phyloP scores from a whole-genome alignment of 2,329 filamentous ascomycete species.

The Fusarium annulatum region DNA sequence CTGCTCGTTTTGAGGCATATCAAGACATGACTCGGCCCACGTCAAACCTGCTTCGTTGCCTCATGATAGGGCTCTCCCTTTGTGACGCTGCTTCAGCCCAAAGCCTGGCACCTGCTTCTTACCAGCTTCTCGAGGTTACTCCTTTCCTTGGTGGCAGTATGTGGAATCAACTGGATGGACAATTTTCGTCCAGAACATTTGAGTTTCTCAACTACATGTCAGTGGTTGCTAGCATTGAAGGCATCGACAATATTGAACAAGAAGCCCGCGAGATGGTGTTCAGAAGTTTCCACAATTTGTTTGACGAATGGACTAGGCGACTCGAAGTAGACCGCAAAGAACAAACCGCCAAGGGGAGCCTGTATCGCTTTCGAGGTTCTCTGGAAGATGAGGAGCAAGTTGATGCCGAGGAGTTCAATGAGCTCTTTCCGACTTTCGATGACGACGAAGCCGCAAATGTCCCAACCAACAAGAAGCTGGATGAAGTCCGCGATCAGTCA shows the following conservation, averaged over 20 bases:
- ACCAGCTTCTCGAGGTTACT: slow-evolving; percentile 57
- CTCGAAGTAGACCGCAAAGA: slow-evolving; percentile 81
- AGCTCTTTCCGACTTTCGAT: slow-evolving; percentile 84
- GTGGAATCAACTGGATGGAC: slow-evolving; percentile 41
- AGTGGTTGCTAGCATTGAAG: slow-evolving; percentile 59
- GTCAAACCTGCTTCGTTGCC: slow-evolving; percentile 80
- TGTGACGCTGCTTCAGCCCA: slow-evolving; percentile 58
- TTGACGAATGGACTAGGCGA: slow-evolving; percentile 81
- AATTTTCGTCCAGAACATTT: slow-evolving; percentile 50
- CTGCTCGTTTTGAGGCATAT: slow-evolving; percentile 78
- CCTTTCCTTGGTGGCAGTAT: slow-evolving; percentile 67
- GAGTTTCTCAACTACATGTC: slow-evolving; percentile 55
- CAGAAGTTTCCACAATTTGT: slow-evolving; percentile 77
- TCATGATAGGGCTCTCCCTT: slow-evolving; percentile 80
- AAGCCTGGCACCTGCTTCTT: slow-evolving; percentile 50
- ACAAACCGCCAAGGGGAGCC: slow-evolving; percentile 76
- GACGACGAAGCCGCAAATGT: slow-evolving; percentile 58
- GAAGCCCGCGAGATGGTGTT: slow-evolving; percentile 67
- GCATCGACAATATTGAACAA: slow-evolving; percentile 53
- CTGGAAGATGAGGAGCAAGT: slow-evolving; percentile 80
- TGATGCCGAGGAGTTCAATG: slow-evolving; percentile 78
- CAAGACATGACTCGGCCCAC: slow-evolving; percentile 85
- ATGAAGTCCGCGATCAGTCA: slow-evolving; percentile 65
- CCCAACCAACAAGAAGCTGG: slow-evolving; percentile 47
- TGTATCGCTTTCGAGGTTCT: slow-evolving; percentile 87